phyloP scores from a whole-genome alignment of 805 yeast species.

The Spathaspora boniae region DNA sequence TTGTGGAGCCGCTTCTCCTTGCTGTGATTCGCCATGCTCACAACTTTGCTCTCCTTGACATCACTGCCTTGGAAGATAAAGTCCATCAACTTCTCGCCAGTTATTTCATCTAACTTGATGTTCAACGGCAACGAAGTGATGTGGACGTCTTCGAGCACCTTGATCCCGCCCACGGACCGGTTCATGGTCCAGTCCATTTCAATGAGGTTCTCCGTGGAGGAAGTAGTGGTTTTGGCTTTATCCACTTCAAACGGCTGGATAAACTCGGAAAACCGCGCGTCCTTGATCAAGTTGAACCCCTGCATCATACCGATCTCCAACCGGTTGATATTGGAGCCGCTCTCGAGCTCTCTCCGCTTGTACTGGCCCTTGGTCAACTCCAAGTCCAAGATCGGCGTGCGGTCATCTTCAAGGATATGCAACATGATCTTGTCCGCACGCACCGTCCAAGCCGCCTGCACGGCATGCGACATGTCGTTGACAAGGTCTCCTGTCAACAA shows the following conservation, averaged over 20 bases:
- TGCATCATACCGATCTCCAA: constrained; percentile 36
- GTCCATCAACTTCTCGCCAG: constrained; percentile 36
- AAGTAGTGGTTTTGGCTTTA: not conserved
- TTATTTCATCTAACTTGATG: constrained; percentile 35
- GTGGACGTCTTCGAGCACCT: constrained; percentile 36
- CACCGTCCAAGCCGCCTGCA: constrained; percentile 32
- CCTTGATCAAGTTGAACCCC: constrained; percentile 31
- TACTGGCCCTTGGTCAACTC: constrained; percentile 33
- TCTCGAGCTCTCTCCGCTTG: constrained; percentile 32
- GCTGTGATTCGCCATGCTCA: constrained; percentile 8
- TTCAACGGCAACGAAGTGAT: constrained; percentile 35
- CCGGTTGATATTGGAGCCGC: constrained; percentile 38
- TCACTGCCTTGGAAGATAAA: constrained; percentile 32
- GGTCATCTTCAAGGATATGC: constrained; percentile 39
- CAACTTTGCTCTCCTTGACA: constrained; percentile 10
- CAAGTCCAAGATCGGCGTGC: constrained; percentile 37
- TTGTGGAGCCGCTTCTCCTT: constrained; percentile 7
- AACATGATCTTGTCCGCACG: constrained; percentile 38
- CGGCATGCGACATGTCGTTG: constrained; percentile 15
- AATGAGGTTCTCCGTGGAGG: constrained; percentile 22
- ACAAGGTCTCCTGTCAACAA: constrained; percentile 32
- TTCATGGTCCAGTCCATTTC: constrained; percentile 41
- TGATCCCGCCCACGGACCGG: constrained; percentile 40
- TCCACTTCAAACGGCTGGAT: constrained; percentile 25
- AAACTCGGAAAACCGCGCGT: constrained; percentile 29